Evolutionary conservation across 768 basidiomycete species (phyloP).

Genomic region (Atractiella rhizophila): DNA sequence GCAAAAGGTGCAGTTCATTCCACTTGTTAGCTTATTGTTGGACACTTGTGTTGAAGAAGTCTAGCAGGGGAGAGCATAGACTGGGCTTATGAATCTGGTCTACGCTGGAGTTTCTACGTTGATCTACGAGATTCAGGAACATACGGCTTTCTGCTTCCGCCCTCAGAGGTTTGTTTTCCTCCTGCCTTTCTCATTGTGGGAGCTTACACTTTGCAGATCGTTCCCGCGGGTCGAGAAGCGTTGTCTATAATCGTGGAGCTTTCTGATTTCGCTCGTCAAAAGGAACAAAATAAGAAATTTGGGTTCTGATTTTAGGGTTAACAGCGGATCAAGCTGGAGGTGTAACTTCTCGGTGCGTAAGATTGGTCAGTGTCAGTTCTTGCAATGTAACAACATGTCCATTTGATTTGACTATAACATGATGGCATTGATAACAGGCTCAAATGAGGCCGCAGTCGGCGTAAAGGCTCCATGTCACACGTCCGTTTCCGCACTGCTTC

Average conservation of each 20-base stretch:
- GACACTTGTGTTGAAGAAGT: constrained; percentile 14
- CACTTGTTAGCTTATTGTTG: constrained; percentile 3
- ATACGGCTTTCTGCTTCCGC: constrained; percentile 23
- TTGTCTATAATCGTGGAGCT: constrained; percentile 39
- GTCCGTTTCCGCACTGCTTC: too few relatives aligned
- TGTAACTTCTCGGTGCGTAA: too few relatives aligned
- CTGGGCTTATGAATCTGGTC: constrained; percentile 35
- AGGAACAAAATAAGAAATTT: too few relatives aligned
- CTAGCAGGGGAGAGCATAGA: constrained; percentile 43
- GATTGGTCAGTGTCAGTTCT: too few relatives aligned
- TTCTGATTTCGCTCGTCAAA: constrained; percentile 41
- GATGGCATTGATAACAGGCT: too few relatives aligned
- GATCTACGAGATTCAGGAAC: constrained; percentile 48
- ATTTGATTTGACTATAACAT: too few relatives aligned
- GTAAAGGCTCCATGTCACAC: too few relatives aligned
- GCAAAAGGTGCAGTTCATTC: constrained; percentile 18
- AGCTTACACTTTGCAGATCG: constrained; percentile 43
- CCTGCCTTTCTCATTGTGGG: too few relatives aligned
- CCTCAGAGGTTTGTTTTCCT: constrained; percentile 28
- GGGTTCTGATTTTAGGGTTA: too few relatives aligned
- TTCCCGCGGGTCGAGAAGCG: constrained; percentile 56
- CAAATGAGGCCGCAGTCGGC: too few relatives aligned
- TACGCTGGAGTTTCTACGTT: constrained; percentile 39
- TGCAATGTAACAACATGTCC: too few relatives aligned
- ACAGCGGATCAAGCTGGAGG: too few relatives aligned